Conservation (phyloP, 345 rosid genomes). For the Arabis alpina region DNA sequence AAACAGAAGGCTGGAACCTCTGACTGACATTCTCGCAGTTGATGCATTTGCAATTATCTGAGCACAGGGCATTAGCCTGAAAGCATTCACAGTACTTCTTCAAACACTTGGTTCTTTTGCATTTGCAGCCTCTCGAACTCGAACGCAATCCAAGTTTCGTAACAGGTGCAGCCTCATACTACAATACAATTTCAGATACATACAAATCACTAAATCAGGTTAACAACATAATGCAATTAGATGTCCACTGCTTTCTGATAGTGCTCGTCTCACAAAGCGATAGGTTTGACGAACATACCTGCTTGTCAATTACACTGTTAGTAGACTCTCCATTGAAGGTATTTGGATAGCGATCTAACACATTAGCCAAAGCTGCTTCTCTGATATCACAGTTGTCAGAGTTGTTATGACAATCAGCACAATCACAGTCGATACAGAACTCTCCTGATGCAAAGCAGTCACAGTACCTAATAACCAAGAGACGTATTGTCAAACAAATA, state of each 20-base stretch:
- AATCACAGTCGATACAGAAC: slow-evolving; percentile 57
- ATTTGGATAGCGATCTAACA: slow-evolving; percentile 52
- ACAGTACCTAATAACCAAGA: slow-evolving; percentile 52
- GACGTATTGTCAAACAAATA: not conserved
- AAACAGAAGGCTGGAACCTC: slow-evolving; percentile 12
- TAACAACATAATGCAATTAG: not conserved
- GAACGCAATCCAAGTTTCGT: slow-evolving; percentile 37
- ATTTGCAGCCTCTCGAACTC: slow-evolving; percentile 55
- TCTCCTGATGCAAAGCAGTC: slow-evolving; percentile 60
- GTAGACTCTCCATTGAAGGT: slow-evolving; percentile 50
- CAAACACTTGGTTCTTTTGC: slow-evolving; percentile 56
- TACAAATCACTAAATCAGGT: not conserved
- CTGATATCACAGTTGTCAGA: slow-evolving; percentile 44
- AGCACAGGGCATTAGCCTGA: slow-evolving; percentile 56
- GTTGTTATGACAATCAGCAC: slow-evolving; percentile 53
- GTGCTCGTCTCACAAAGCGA: slow-evolving; percentile 1
- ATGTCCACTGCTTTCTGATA: not conserved
- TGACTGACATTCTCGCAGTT: slow-evolving; percentile 49
- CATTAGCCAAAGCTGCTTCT: slow-evolving; percentile 42
- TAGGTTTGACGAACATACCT: slow-evolving; percentile 41
- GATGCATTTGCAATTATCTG: slow-evolving; percentile 57
- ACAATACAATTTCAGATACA: slow-evolving; percentile 19
- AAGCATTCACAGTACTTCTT: slow-evolving; percentile 70
- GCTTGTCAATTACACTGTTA: slow-evolving; percentile 25
- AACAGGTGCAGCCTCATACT: slow-evolving; percentile 41